Percentiles rank a stretch among this genome's conserved stretches.
These are phyloP conservation scores for Neofusicoccum umdonicola DNA, from an alignment of 2,329 filamentous ascomycete genomes.

Conservation along the genomic window DNA sequence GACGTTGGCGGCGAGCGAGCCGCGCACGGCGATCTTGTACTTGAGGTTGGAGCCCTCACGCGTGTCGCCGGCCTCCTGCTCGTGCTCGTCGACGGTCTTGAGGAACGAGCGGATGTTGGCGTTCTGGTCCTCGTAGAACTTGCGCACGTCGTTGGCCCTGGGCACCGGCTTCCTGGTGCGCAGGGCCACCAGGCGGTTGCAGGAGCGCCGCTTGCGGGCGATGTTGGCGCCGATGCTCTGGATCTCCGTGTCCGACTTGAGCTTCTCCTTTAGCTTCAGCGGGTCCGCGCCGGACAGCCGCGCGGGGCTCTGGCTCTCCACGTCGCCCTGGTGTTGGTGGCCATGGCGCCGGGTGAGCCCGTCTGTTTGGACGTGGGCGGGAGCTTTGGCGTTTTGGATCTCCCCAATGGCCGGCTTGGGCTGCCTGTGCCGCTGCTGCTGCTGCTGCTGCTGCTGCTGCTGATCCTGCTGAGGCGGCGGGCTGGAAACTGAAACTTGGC, in stretches of 20 bases:
- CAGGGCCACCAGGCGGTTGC: not conserved
- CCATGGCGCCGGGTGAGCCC: not conserved
- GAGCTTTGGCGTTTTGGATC: not conserved
- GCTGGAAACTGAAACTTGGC: not conserved
- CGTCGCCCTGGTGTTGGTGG: not conserved
- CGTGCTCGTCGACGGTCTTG: conserved; percentile 90
- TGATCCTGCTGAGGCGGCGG: not conserved
- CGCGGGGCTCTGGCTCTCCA: not conserved
- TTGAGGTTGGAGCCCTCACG: conserved; percentile 78
- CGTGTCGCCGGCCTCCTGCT: conserved; percentile 77
- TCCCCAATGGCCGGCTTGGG: not conserved
- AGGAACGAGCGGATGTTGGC: conserved; percentile 88
- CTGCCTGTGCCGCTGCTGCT: not conserved
- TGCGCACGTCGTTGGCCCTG: conserved; percentile 38
- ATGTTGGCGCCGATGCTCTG: not conserved
- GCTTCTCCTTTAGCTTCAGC: not conserved
- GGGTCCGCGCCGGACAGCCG: not conserved
- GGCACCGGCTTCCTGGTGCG: not conserved
- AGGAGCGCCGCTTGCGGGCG: not conserved
- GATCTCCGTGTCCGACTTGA: not conserved
- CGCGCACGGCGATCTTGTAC: conserved; percentile 66
- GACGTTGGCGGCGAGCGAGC: conserved; percentile 75
- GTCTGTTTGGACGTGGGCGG: not conserved
- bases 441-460: not conserved
- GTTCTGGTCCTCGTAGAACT: conserved; percentile 89